Conservation (phyloP, 345 rosid species). For the Sisymbrium altissimum region DNA sequence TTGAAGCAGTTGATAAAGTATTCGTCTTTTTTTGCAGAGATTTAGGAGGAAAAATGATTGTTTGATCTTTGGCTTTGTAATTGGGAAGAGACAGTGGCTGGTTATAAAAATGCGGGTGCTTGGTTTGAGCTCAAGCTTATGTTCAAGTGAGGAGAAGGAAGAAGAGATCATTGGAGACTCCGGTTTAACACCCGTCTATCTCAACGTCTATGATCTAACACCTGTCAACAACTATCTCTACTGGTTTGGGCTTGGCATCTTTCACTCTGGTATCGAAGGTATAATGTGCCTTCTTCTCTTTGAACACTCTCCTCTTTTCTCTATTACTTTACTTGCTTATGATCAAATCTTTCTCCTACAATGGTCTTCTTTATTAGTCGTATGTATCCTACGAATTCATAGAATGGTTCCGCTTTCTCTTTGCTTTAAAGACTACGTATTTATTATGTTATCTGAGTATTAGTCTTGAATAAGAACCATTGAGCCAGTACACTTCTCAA, state of each 20-base stretch:
- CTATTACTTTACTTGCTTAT: neutral
- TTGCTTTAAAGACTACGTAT: too few species aligned
- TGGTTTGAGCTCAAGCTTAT: slow-evolving; percentile 51
- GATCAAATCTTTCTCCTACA: too few species aligned
- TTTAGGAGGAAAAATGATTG: slow-evolving; percentile 5
- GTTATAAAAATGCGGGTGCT: slow-evolving; percentile 65
- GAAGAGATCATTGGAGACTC: slow-evolving; percentile 32
- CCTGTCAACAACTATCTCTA: slow-evolving; percentile 87
- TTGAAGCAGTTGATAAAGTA: too few species aligned
- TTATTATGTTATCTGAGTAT: too few species aligned
- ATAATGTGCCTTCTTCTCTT: neutral
- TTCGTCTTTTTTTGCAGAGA: too few species aligned
- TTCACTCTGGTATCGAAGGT: slow-evolving; percentile 98
- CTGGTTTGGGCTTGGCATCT: slow-evolving; percentile 90
- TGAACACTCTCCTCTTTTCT: neutral
- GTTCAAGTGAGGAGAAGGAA: slow-evolving; percentile 48
- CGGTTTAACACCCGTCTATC: slow-evolving; percentile 47
- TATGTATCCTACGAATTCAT: neutral
- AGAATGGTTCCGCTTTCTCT: too few species aligned
- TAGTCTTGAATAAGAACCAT: too few species aligned
- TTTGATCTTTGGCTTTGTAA: neutral
- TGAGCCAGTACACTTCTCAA: too few species aligned
- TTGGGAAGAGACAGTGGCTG: neutral
- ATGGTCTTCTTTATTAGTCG: too few species aligned
- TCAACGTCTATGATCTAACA: slow-evolving; percentile 94